Base-by-base conservation (phyloP, 495 filamentous ascomycete genomes). In the Hypoxylon crocopeplum region DNA sequence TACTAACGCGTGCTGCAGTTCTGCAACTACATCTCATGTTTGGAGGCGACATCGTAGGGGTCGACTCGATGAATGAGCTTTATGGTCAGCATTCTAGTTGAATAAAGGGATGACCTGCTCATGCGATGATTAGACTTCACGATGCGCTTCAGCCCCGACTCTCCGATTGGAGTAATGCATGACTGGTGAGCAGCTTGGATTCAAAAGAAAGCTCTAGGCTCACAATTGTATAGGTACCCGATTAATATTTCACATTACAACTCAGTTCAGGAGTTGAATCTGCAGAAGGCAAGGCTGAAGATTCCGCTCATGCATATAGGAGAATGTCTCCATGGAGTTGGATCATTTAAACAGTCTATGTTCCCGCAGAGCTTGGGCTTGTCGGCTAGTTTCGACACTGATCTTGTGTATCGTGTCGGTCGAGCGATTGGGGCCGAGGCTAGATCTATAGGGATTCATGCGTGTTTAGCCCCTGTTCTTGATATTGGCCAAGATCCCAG, bases 1-100 rank as follows among this genome's bases (percentile, higher is more conserved):
- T 13, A 20, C 58, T 56, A 22, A 63, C 20, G 6, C 5, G 21
- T 17, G 1, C 8, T 16, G 2, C 27, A 70, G 74, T 72, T 19
- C 33, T 74, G 33, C 75, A 77, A 58, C 56, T 77, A 24, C 73
- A 78, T 33, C 72, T 78, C 5, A 78, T 75, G 73, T 78, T 78
- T 29, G 75, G 70, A 1, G 73, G 71, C 44, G 71, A 72, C 27
- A 72, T 77, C 29, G 66, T 78, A 13, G 75, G 74, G n/a, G 57
- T 66, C 7, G 47, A 70, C 8, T 75, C 74, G 3, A 66, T 75
- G 13, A 76, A 76, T 61, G 72, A 69, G 27, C 67, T 77, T 17
- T 75, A 75, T 49, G 73, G 73, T 75, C 55, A 12, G n/a, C n/a
- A 13, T 10, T n/a, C 32, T 34, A 13, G 22, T 33, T 25, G 7